These are phyloP conservation scores for Purpureocillium lavendulum DNA, from an alignment of 2,329 filamentous ascomycete genomes.

Conservation along the genomic window DNA sequence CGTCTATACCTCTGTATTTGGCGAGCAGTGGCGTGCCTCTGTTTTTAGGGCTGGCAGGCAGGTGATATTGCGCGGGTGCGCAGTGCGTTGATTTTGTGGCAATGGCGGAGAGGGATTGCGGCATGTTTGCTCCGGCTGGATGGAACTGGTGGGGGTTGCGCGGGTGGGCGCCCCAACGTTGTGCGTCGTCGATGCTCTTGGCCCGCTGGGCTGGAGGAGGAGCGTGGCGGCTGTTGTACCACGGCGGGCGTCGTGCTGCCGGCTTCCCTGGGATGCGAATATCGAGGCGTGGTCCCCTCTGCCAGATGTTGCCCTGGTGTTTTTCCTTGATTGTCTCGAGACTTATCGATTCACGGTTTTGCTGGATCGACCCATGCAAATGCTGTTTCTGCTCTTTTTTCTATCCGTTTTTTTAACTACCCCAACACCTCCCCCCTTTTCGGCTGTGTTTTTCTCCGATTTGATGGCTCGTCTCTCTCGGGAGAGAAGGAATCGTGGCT, in stretches of 20 bases:
- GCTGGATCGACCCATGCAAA: constrained; percentile 19
- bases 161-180: too few species aligned
- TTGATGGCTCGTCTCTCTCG: constrained; percentile 8
- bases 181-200: too few species aligned
- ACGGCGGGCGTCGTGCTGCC: too few species aligned
- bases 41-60: constrained; percentile 25
- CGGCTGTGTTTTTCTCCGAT: constrained; percentile 5
- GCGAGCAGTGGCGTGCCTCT: constrained; percentile 15
- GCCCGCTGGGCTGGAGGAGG: too few species aligned
- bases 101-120: constrained; percentile 25
- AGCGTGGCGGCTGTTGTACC: too few species aligned
- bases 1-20: constrained; percentile 9
- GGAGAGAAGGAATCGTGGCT: constrained; percentile 4
- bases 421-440: constrained; percentile 1
- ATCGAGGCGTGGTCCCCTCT: constrained; percentile 3
- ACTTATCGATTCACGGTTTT: constrained; percentile 8
- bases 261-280: not conserved
- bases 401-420: constrained; percentile 7
- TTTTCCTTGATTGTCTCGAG: constrained; percentile 8
- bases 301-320: constrained; percentile 3
- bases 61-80: constrained; percentile 23
- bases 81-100: constrained; percentile 25
- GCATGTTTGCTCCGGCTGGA: constrained; percentile 28
- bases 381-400: constrained; percentile 16
- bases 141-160: constrained; percentile 16